These are phyloP conservation scores for Xylariaceae sp. DNA, from an alignment of 2,329 filamentous ascomycete genomes.

Conservation along the genomic window DNA sequence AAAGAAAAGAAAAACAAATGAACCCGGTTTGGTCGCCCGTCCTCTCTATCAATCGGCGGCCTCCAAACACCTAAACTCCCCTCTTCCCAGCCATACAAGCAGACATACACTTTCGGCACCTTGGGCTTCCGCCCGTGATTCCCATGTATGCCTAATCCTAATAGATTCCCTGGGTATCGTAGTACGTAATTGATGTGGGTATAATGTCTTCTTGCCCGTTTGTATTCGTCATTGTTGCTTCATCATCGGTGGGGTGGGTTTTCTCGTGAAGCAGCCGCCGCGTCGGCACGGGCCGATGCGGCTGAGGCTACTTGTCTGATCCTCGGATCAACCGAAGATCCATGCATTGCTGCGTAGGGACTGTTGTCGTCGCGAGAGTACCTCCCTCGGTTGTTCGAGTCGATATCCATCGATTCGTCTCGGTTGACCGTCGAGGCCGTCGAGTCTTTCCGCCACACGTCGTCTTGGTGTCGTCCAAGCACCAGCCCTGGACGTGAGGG, in stretches of 20 bases:
- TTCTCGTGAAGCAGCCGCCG: conserved; percentile 22
- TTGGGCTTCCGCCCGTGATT: too few relatives aligned
- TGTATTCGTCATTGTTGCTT: conserved; percentile 21
- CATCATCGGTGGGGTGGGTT: conserved; percentile 8
- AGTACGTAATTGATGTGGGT: conserved; percentile 1
- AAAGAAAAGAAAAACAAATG: too few relatives aligned
- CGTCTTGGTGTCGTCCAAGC: conserved; percentile 28
- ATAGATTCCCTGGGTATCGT: too few relatives aligned
- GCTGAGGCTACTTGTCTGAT: conserved; percentile 38
- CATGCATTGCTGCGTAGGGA: conserved; percentile 9
- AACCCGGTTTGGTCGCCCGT: too few relatives aligned
- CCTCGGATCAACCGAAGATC: conserved; percentile 20
- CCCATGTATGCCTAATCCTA: too few relatives aligned
- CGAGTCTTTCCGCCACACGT: conserved; percentile 32
- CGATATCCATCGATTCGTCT: conserved; percentile 32
- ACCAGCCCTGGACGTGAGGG: conserved; percentile 25
- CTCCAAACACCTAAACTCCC: too few relatives aligned
- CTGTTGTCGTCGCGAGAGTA: conserved; percentile 21
- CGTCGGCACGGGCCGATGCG: conserved; percentile 32
- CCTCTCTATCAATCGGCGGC: too few relatives aligned
- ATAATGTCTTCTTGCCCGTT: conserved; percentile 18
- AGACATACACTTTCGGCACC: too few relatives aligned
- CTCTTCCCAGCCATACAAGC: too few relatives aligned
- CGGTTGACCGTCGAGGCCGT: conserved; percentile 17
- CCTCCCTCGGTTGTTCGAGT: conserved; percentile 24